Base-by-base conservation (phyloP, 768 basidiomycete genomes). In the Tricholoma bakamatsutake region DNA sequence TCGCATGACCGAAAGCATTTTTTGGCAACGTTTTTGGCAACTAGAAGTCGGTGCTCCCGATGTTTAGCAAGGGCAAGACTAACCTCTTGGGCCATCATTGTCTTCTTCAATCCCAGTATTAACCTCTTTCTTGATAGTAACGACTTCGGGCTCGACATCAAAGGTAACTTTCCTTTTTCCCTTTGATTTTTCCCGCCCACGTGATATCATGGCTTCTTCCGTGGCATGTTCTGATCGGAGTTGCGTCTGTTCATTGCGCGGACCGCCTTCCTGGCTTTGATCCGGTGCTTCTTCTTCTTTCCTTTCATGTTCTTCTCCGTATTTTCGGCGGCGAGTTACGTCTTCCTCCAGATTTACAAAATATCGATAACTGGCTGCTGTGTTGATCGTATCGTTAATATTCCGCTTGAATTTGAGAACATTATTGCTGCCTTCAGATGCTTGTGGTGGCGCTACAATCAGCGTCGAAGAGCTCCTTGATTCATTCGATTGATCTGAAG, bases 101-200 rank as follows among this genome's bases (percentile, higher is more conserved):
- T 71, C 69, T 39, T 67, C 70, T 40, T 67, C 67, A 42, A 65
- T 63, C 54, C 69, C 70, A 17, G 67, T 56, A 33, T 67, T 69
- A 15, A 70, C 62, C 55, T 76, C 69, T 27, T 67, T 67, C 30
- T 77, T 73, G 57, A 78, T 78, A n/a, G 77, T 73, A 24, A 76
- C 70, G 10, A 79, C 76, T 37, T 76, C 81, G 18, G 83, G 80
- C 64, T 84, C 73, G 49, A 86, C 79, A 59, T 90, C 80, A 62
- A 90, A 90, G 8, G 85, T 88, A 30, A 90, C 85, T 66, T 83
- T 87, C 57, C 82, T 75, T 67, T 84, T 88, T 50, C 76, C 74
- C 73, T 87, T 73, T 43, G 58, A 65, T 55, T 53, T 66, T 56
- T 71, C 69, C 62, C 63, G 67, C 55, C 61, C 67, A 55, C 67